Base-by-base conservation (phyloP, 2,329 filamentous ascomycete genomes). In the Xylaria sp. region DNA sequence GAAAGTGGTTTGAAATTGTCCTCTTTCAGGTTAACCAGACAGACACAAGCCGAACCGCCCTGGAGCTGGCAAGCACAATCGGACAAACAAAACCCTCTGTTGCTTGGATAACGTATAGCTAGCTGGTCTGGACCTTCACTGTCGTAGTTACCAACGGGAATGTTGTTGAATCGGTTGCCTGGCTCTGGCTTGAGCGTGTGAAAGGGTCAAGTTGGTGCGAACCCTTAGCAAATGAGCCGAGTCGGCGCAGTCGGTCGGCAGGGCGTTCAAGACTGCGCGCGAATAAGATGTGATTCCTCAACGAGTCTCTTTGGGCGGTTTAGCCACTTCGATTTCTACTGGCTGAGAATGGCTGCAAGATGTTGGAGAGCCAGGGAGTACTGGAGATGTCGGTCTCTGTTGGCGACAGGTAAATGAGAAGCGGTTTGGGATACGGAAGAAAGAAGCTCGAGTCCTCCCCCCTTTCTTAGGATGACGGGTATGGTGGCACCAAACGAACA, bases 291-390 rank as follows among this genome's bases (percentile, higher is more conserved):
- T 26, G 40, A 28, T 31, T 49, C 23, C 28, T 56, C 20, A 28
- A 23, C 23, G 31, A 53, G 40, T 54, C n/a, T 51, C 49, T 53
- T 60, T 53, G 49, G 36, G 51, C 33, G 17, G 33, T 46, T 40
- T 56, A 68, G 68, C 66, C 68, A 71, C 61, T 40, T 59, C 36
- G n/a, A 11, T 48, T 23, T 28, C 49, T 28, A 54, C 51, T 66
- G 64, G 64, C 64, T 62, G 51, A 62, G 20, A 58, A 26, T 20
- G 20, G 64, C 49, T 28, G 51, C 42, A 33, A 51, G 42, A 49
- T 10, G 20, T 40, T 13, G 36, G 33, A 36, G 33, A 36, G 33
- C 10, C 11, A 13, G 40, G 4, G 23, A 49, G 42, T 9, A 33
- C 2, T 33, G 31, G 0, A 26, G n/a, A 13, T 11, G 48, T 23